These are phyloP conservation scores for Diaporthe longicolla DNA, from an alignment of 2,329 filamentous ascomycete species.

Conservation along the genomic window DNA sequence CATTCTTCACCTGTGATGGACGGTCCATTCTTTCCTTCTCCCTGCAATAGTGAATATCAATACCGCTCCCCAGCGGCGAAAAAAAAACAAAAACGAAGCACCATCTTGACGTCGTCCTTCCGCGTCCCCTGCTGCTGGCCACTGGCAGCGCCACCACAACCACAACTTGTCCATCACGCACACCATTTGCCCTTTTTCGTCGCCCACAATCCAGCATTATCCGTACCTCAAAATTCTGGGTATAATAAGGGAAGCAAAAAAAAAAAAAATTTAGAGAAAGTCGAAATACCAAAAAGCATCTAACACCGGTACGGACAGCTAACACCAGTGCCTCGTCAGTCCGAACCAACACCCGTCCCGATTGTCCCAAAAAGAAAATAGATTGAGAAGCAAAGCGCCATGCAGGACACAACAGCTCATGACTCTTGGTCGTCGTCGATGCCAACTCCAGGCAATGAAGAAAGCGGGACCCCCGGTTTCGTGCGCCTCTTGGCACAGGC, in stretches of 20 bases:
- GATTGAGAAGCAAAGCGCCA: conserved; percentile 11
- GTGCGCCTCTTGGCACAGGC: not conserved
- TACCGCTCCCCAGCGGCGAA: not conserved
- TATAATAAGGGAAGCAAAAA: conserved; percentile 40
- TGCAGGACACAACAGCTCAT: conserved; percentile 4
- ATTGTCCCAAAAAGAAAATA: conserved; percentile 8
- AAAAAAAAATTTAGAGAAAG: conserved; percentile 30
- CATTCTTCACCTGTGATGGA: conserved; percentile 1
- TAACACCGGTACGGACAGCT: conserved; percentile 16
- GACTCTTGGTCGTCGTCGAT: conserved; percentile 21
- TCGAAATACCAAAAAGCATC: conserved; percentile 14
- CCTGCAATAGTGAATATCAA: conserved; percentile 11
- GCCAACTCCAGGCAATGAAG: conserved; percentile 25
- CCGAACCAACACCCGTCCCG: conserved; percentile 34
- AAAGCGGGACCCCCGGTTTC: not conserved
- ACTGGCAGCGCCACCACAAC: not conserved
- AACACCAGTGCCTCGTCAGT: conserved; percentile 31
- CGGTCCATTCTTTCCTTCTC: conserved; percentile 9
- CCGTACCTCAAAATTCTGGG: conserved; percentile 15
- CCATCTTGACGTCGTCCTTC: not conserved
- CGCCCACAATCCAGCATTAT: conserved; percentile 17
- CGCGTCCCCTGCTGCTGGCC: not conserved
- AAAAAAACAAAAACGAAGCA: not conserved
- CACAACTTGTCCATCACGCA: not conserved
- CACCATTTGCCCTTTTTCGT: not conserved